Percentiles rank a stretch among this genome's conserved stretches.
Evolutionary conservation across 805 yeast genomes (phyloP).

Genomic region (Pichia sporocuriosa): DNA sequence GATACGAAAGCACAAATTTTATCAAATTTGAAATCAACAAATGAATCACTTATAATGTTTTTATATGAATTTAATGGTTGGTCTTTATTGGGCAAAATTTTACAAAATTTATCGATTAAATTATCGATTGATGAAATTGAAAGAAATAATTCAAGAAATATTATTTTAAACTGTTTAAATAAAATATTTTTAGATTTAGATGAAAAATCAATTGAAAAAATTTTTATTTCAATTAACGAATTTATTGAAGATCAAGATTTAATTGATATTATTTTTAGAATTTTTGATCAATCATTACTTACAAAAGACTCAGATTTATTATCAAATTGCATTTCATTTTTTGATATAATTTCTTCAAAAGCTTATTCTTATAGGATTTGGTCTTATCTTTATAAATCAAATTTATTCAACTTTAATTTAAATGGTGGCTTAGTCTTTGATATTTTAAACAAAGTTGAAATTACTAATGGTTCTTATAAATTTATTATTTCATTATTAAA

Average conservation of each 20-base stretch:
- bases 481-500: slow-evolving; percentile 58
- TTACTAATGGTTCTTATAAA: slow-evolving; percentile 56
- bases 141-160: slow-evolving; percentile 35
- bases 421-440: slow-evolving; percentile 58
- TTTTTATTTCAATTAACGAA: slow-evolving; percentile 30
- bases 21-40: slow-evolving; percentile 1
- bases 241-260: slow-evolving; percentile 29
- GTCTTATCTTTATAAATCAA: slow-evolving; percentile 67
- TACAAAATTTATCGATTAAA: slow-evolving; percentile 52
- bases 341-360: slow-evolving; percentile 38
- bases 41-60: slow-evolving; percentile 48
- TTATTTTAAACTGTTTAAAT: slow-evolving; percentile 46
- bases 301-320: slow-evolving; percentile 43
- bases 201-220: slow-evolving; percentile 20
- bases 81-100: slow-evolving; percentile 72
- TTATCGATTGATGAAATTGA: slow-evolving; percentile 33
- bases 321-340: slow-evolving; percentile 40
- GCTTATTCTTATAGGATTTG: slow-evolving; percentile 64
- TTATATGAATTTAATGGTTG: slow-evolving; percentile 76
- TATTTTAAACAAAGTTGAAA: slow-evolving; percentile 66
- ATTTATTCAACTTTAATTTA: slow-evolving; percentile 52
- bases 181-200: slow-evolving; percentile 37
- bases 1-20: slow-evolving; percentile 59
- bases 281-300: slow-evolving; percentile 64
- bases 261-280: slow-evolving; percentile 51